phyloP scores from a whole-genome alignment of 2,329 filamentous ascomycete species.

The Fusarium foetens region DNA sequence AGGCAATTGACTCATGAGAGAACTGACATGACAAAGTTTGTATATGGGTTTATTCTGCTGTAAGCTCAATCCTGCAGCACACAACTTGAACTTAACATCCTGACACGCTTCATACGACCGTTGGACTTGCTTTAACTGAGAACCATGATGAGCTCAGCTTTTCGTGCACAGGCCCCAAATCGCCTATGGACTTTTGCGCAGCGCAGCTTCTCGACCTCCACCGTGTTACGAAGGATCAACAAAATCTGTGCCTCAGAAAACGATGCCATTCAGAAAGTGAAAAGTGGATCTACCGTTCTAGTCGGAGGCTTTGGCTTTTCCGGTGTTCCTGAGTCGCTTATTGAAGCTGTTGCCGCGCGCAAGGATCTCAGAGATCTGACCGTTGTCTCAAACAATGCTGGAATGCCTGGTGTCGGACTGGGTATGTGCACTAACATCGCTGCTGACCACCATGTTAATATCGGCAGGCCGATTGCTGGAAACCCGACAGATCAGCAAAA shows the following conservation, averaged over 20 bases:
- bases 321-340: slow-evolving; percentile 83
- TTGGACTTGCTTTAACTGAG: fast-evolving
- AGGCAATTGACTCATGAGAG: not conserved
- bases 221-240: slow-evolving; percentile 62
- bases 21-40: too few species aligned
- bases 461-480: slow-evolving; percentile 6
- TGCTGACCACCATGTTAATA: slow-evolving; percentile 63
- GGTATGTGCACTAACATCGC: slow-evolving; percentile 54
- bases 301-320: slow-evolving; percentile 86
- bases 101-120: fast-evolving
- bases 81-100: fast-evolving
- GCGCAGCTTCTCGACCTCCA: not conserved
- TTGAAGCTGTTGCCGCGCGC: slow-evolving; percentile 64
- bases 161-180: not conserved
- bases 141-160: not conserved
- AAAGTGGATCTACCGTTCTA: slow-evolving; percentile 75
- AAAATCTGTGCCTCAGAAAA: slow-evolving; percentile 75
- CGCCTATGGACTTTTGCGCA: fast-evolving
- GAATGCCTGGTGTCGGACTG: slow-evolving; percentile 80
- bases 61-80: fast-evolving
- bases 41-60: fast-evolving
- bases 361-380: slow-evolving; percentile 79
- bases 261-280: slow-evolving; percentile 77
- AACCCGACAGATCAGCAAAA: slow-evolving; percentile 80
- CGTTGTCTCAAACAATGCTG: slow-evolving; percentile 92